Conservation (phyloP, 148 eudicot species). For the Rhododendron ovatum region DNA sequence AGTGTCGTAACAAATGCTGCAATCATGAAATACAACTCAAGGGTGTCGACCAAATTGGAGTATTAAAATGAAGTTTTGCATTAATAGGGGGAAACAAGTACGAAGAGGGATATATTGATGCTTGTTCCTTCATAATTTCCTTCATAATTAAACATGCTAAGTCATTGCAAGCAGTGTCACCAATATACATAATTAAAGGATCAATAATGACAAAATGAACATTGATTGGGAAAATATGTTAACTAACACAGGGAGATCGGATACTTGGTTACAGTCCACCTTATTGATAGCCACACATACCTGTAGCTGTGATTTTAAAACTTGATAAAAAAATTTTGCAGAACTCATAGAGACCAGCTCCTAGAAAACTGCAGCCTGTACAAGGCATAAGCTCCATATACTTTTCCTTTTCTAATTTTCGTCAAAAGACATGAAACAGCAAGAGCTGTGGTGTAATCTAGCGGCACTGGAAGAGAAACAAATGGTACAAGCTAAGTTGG, state of each 20-base stretch:
- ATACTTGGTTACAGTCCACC: not conserved
- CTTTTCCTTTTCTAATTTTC: not conserved
- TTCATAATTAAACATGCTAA: not conserved
- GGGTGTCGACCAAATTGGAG: not conserved
- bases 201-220: not conserved
- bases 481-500: not conserved
- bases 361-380: not conserved
- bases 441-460: not conserved
- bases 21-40: conserved; percentile 13
- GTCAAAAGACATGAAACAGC: not conserved
- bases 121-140: not conserved
- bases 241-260: not conserved
- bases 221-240: not conserved
- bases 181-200: not conserved
- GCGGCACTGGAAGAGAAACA: not conserved
- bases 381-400: not conserved
- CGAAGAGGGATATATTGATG: not conserved
- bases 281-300: not conserved
- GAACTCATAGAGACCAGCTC: not conserved
- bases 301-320: not conserved
- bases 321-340: not conserved
- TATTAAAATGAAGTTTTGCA: not conserved
- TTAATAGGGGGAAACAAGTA: not conserved
- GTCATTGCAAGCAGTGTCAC: not conserved
- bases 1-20: conserved; percentile 77